Evolutionary conservation across 208 protist genomes (phyloP).

Genomic region (Crithidia fasciculata): DNA sequence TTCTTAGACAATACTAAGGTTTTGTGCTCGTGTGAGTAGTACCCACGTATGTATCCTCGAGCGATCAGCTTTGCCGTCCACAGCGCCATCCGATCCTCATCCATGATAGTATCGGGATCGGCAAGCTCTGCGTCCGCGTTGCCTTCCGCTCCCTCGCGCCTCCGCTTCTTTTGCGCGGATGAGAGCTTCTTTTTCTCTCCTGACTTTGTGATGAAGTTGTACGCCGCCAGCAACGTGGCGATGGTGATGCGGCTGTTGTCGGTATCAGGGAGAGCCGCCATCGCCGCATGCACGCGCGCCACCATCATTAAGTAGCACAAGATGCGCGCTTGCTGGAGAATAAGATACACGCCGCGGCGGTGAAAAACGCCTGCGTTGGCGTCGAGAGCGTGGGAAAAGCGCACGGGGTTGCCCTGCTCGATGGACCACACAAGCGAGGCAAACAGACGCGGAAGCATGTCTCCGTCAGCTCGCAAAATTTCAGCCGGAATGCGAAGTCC

Average conservation of each 20-base stretch:
- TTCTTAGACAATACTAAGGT: slow-evolving; percentile 80
- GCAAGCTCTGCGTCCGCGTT: slow-evolving; percentile 2
- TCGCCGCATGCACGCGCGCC: slow-evolving; percentile 58
- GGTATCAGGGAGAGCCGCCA: slow-evolving; percentile 40
- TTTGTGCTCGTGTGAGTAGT: slow-evolving; percentile 86
- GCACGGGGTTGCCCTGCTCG: slow-evolving; percentile 53
- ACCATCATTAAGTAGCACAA: slow-evolving; percentile 73
- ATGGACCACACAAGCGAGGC: slow-evolving; percentile 48
- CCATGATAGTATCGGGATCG: slow-evolving; percentile 40
- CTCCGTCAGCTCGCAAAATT: slow-evolving; percentile 48
- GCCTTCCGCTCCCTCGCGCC: slow-evolving; percentile 1
- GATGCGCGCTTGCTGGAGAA: slow-evolving; percentile 61
- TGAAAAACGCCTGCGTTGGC: slow-evolving; percentile 47
- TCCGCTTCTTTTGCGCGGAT: slow-evolving; percentile 22
- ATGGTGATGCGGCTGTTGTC: slow-evolving; percentile 82
- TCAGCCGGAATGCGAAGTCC: slow-evolving; percentile 54
- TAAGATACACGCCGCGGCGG: slow-evolving; percentile 76
- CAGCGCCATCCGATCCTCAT: slow-evolving; percentile 69
- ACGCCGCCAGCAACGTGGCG: slow-evolving; percentile 55
- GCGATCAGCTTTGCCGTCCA: slow-evolving; percentile 80
- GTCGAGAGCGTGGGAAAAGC: slow-evolving; percentile 59
- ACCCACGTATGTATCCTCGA: slow-evolving; percentile 67
- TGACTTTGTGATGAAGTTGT: slow-evolving; percentile 35
- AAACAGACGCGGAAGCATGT: slow-evolving; percentile 61
- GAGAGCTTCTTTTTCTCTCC: slow-evolving; percentile 13